Evolutionary conservation across 73 alveolate genomes (phyloP), one percentile per base, ranked within the genome.

Genomic region (Tetrahymena elliotti): DNA sequence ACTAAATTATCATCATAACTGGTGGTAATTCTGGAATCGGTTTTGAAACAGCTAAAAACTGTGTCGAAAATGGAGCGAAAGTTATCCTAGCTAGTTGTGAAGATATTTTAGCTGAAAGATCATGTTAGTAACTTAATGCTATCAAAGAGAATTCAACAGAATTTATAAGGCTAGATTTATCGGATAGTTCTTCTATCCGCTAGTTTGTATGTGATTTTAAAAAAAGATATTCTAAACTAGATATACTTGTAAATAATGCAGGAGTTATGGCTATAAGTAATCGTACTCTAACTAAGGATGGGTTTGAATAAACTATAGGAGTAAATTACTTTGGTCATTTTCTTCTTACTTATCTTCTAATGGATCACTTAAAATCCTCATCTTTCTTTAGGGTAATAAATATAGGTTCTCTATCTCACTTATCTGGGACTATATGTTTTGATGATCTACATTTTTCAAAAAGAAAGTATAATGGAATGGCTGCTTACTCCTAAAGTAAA

Each of bases 21-120:
- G 96, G 96, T 22, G 95, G 95, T 7, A 94, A 94, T 24, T 83
- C 96, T 7, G 96, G 96, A 33, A 94, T 94, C 3, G 96, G 96
- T 9, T 84, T 84, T 33, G 96, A 94, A 53, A 52, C 96, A 16
- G 96, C 96, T 8, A 53, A 84, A 36, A 27, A 94, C 52, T 88
- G 93, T 39, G 92, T 52, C 22, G 15, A 16, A n/a, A 39, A 84
- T 84, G 96, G 96, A 34, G 96, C 96, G 9, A 94, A 94, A 35
- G 53, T 94, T 15, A 31, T 94, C 2, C 38, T 94, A 38, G 96
- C 96, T 15, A 84, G 96, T 88, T 33, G 95, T 84, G 96, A 94
- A 9, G 35, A 94, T 93, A 84, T 24, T 31, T 84, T 27, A 52
- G 38, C 83, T 12, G 33, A 92, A 52, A 35, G 37, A 93, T 83